phyloP scores from a whole-genome alignment of 805 yeast species.

The Naumovozyma castellii region DNA sequence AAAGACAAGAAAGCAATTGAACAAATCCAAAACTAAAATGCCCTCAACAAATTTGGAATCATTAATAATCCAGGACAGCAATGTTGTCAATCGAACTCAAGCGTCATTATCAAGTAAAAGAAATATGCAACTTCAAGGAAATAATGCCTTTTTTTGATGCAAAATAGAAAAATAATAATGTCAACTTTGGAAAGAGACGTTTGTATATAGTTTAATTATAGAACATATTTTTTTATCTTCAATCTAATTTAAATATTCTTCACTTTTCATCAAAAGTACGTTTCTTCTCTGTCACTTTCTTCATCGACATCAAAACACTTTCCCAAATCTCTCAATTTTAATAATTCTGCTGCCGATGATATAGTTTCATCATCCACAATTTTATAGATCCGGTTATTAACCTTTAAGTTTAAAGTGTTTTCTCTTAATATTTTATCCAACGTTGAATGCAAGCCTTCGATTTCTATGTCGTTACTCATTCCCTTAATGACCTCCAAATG shows the following conservation, averaged over 20 bases:
- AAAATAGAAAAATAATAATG: too few species aligned
- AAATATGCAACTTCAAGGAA: background rate
- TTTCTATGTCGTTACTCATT: slow-evolving; percentile 52
- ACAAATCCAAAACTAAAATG: slow-evolving; percentile 7
- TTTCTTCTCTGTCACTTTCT: background rate
- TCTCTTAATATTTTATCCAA: slow-evolving; percentile 54
- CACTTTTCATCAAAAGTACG: background rate
- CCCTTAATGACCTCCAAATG: slow-evolving; percentile 60
- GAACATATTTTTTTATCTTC: background rate
- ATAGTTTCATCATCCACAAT: slow-evolving; percentile 47
- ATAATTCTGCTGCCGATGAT: slow-evolving; percentile 26
- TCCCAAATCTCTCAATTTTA: slow-evolving; percentile 29
- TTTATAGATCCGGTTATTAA: slow-evolving; percentile 46
- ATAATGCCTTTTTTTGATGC: background rate
- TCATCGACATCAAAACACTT: slow-evolving; percentile 5
- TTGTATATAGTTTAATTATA: too few species aligned
- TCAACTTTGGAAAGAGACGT: too few species aligned
- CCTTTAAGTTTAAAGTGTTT: slow-evolving; percentile 44
- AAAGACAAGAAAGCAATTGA: slow-evolving; percentile 12
- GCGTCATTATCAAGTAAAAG: background rate
- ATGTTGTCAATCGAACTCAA: background rate
- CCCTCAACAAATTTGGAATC: background rate
- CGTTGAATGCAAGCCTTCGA: slow-evolving; percentile 56
- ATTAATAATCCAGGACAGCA: background rate
- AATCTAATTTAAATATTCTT: background rate